A percentile compares a stretch with the other conserved stretches of the same genome.
phyloP scores from a whole-genome alignment of 352 stramenopile species.

The Elongisporangium undulatum region DNA sequence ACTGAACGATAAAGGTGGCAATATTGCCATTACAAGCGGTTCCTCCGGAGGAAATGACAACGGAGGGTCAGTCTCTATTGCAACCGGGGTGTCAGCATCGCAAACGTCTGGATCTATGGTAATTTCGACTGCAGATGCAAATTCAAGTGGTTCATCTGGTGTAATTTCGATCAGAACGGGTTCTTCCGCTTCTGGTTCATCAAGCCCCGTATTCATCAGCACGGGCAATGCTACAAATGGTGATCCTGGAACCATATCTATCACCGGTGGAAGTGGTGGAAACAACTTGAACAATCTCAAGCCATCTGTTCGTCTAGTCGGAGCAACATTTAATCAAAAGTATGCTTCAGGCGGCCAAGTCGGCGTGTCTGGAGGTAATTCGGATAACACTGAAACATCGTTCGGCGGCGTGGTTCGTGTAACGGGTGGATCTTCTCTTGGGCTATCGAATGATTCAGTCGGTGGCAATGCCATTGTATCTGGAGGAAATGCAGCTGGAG shows the following conservation, averaged over 20 bases:
- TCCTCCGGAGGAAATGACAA: conserved; percentile 23
- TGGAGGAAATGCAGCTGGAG: conserved; percentile 39
- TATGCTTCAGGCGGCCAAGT: not conserved
- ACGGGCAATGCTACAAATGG: conserved; percentile 33
- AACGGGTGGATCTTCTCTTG: conserved; percentile 24
- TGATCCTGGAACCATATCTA: conserved; percentile 28
- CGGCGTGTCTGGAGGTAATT: not conserved
- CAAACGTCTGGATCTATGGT: conserved; percentile 42
- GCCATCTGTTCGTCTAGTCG: not conserved
- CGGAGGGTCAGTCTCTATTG: conserved; percentile 44
- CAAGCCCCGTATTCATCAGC: conserved; percentile 37
- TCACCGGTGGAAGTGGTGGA: conserved; percentile 6
- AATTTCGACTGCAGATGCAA: conserved; percentile 29
- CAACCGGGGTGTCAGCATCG: conserved; percentile 29
- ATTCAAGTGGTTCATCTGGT: conserved; percentile 37
- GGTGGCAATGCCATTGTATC: conserved; percentile 33
- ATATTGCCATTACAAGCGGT: conserved; percentile 24
- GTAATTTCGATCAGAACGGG: conserved; percentile 45
- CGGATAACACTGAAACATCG: not conserved
- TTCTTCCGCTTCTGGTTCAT: conserved; percentile 26
- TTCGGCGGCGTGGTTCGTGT: conserved; percentile 19
- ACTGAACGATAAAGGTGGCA: conserved; percentile 21
- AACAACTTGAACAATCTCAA: not conserved
- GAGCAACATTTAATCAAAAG: not conserved
- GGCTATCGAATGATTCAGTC: conserved; percentile 22